A percentile compares a stretch with the other conserved stretches of the same genome.
phyloP scores from a whole-genome alignment of 2,329 filamentous ascomycete genomes.

The Ophiobolus disseminans region DNA sequence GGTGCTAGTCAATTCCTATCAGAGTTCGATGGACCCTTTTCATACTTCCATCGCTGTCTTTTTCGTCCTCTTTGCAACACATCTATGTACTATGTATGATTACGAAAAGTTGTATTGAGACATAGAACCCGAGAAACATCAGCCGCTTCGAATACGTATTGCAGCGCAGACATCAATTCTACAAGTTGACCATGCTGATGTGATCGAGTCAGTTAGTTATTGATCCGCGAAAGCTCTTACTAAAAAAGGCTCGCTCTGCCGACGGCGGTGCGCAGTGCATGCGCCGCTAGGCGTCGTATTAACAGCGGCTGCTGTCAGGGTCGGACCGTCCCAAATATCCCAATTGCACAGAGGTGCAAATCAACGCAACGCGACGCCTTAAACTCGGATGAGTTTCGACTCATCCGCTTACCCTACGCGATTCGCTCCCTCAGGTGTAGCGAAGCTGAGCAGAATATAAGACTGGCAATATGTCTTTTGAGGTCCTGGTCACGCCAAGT shows the following conservation, averaged over 20 bases:
- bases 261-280: not conserved
- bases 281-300: not conserved
- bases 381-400: no score
- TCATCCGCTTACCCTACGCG: no score
- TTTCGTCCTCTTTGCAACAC: no score
- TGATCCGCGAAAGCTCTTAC: not conserved
- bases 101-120: no score
- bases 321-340: not conserved
- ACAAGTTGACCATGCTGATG: not conserved
- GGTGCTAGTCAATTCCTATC: not conserved
- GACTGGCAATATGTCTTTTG: not conserved
- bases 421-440: not conserved
- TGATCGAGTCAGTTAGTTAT: not conserved
- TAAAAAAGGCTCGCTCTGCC: not conserved
- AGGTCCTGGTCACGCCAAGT: not conserved
- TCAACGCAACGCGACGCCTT: no score
- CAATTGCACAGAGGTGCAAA: no score
- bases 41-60: no score
- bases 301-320: not conserved
- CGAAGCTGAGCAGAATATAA: not conserved
- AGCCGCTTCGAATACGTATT: not conserved
- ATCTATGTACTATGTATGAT: no score
- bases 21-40: not conserved
- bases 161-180: not conserved
- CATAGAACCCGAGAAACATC: no score